Percentiles rank a stretch among this genome's conserved stretches.
These are phyloP conservation scores for Sporothrix phasma DNA, from an alignment of 2,329 filamentous ascomycete species.

Conservation along the genomic window DNA sequence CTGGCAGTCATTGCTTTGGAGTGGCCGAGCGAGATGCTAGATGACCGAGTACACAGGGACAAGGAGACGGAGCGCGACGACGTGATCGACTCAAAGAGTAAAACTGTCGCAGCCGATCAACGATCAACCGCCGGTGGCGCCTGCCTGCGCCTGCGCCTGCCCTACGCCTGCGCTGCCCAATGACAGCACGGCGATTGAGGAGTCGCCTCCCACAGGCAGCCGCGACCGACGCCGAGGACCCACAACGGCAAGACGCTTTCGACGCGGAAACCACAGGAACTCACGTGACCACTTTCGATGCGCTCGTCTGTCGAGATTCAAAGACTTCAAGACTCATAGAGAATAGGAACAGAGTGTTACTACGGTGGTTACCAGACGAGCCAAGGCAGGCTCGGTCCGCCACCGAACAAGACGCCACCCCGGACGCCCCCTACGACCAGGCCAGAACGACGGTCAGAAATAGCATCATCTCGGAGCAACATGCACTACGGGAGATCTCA, in stretches of 20 bases:
- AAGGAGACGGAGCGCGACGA: not conserved
- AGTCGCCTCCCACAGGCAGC: not conserved
- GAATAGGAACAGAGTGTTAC: no score
- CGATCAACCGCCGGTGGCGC: not conserved
- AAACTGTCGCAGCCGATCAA: not conserved
- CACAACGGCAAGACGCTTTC: not conserved
- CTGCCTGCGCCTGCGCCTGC: no score
- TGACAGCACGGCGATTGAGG: not conserved
- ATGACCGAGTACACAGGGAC: not conserved
- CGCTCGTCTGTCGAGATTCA: no score
- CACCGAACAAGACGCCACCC: no score
- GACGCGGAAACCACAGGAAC: conserved; percentile 9
- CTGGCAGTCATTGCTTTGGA: not conserved
- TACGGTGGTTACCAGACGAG: no score
- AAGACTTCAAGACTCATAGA: no score
- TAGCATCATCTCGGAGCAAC: no score
- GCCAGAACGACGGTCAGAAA: no score
- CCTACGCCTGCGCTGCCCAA: no score
- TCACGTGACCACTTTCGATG: not conserved
- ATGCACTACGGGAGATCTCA: no score
- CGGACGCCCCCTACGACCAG: no score
- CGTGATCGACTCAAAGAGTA: not conserved
- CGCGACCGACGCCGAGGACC: not conserved
- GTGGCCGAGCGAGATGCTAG: not conserved
- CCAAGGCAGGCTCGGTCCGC: no score